phyloP scores from a whole-genome alignment of 2,329 filamentous ascomycete species.

The Chaetomiaceae sp. region DNA sequence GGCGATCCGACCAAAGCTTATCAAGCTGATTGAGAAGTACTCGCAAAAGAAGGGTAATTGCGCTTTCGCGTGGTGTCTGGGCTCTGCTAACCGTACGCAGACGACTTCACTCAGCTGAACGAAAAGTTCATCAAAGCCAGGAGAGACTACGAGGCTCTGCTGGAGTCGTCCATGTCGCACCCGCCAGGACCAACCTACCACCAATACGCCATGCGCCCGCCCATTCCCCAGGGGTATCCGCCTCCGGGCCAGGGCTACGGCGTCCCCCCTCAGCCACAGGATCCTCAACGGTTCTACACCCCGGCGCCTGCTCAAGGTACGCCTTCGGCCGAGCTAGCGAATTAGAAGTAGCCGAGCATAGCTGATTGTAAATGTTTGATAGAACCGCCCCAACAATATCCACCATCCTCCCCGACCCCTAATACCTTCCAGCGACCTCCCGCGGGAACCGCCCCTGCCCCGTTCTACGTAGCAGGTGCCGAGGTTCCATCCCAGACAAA shows the following conservation, averaged over 20 bases:
- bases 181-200: conserved; percentile 77
- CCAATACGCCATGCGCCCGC: conserved; percentile 56
- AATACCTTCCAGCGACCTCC: conserved; percentile 50
- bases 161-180: conserved; percentile 95
- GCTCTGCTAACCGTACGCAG: conserved; percentile 44
- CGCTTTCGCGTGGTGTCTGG: background rate
- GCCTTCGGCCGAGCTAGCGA: conserved; percentile 22
- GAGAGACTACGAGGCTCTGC: conserved; percentile 90
- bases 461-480: conserved; percentile 62
- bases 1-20: conserved; percentile 91
- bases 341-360: conserved; percentile 32
- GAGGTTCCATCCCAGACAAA: conserved; percentile 42
- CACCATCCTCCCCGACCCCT: conserved; percentile 46
- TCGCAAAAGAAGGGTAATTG: conserved; percentile 90
- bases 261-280: conserved; percentile 44
- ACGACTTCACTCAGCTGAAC: conserved; percentile 97
- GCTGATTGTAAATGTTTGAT: conserved; percentile 25
- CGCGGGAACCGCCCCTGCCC: conserved; percentile 47
- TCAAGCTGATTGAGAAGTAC: conserved; percentile 97
- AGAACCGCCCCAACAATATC: conserved; percentile 36
- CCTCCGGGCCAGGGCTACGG: conserved; percentile 32
- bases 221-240: conserved; percentile 44
- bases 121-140: conserved; percentile 99
- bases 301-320: conserved; percentile 50
- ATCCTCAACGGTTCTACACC: conserved; percentile 66